Base-by-base conservation (phyloP, 2,329 filamentous ascomycete genomes). In the Arachnopeziza araneosa region DNA sequence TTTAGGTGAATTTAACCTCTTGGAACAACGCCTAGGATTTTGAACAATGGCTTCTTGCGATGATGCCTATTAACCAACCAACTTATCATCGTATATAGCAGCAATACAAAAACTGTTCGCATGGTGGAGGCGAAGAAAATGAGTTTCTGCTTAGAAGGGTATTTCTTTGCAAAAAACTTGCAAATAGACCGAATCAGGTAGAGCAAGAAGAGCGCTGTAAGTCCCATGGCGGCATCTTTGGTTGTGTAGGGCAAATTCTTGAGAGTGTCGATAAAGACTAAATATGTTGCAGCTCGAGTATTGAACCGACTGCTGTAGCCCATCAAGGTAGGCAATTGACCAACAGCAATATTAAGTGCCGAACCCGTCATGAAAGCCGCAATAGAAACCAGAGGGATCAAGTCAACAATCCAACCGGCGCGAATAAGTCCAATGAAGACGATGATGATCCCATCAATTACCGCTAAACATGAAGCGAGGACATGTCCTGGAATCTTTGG, bases 361-460 rank as follows among this genome's bases (percentile, higher is more conserved):
- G 93, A 96, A 1, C 93, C 93, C 0, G 95, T 98, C 90, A 98
- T 97, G 78, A 96, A 98, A 2, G 95, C 92, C 0, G 90, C 93
- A 57, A 98, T 90, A 0, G 93, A 90, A 1, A 91, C 87, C 59
- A 97, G 84, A 1, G 95, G 90, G 68, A 98, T 97, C 69, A 97
- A 83, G 66, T 98, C 92, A 54, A 97, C 92, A 55, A 98, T 87
- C 85, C 92, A 96, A 6, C 95, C 93, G 48, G 87, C 83, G 53
- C 93, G 86, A 51, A 90, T 77, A 2, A 97, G 77, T 2, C 93
- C 95, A 63, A 98, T 83, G 63, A 86, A 84, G 55, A 88, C 80
- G 48, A 97, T 88, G 60, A 97, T 89, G 44, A 79, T 80, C 48
- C 93, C 93, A 6, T 84, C 81, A 58, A 97, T 84, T 58, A 98